Base-by-base conservation (phyloP, 2,329 filamentous ascomycete species). In the Pseudonectria foliicola region DNA sequence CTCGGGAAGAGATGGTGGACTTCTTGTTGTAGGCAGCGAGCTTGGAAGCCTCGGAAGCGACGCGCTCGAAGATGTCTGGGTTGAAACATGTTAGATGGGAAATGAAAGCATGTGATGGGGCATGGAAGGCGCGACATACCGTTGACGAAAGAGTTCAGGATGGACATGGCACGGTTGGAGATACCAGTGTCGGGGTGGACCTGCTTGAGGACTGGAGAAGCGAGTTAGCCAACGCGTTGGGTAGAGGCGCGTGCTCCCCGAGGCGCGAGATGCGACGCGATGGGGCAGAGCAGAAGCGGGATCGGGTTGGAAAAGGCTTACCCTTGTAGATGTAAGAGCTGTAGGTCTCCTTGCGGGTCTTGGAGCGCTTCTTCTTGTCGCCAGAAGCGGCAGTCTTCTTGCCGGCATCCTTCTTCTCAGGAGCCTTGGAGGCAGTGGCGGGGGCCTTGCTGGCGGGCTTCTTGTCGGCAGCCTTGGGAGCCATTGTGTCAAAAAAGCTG, bases 1-100 rank as follows among this genome's bases (percentile, higher is more conserved):
- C 92, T 61, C 92, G 85, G 53, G 92, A 96, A 35, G 90, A 96
- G 71, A 98, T 98, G 64, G 92, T 98, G 33, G 90, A 96, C 80
- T 98, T 98, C 85, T 96, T 98, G 84, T 98, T 98, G 79, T 98
- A 98, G 48, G 92, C 92, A 54, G 92, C 92, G 44, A 98, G 83
- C 83, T 98, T 98, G 64, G 87, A 95, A 34, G 92, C 92, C 72
- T 98, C 92, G 40, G 92, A 95, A 49, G 92, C 92, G 55, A 98
- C 90, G 56, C 92, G 89, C 82, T 98, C 92, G 67, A 98, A 98
- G 66, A 98, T 98, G 61, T 98, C 88, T 92, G 43, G 13, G 5
- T 11, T 4, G 14, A 10, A 1, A 1, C 2, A n/a, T 21, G 29
- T 48, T 18, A 48, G 45, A 25, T 21, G 18, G 18, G 13, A 13